Conservation (phyloP, 108 stramenopile species). For the Phaeodactylum tricornutum region DNA sequence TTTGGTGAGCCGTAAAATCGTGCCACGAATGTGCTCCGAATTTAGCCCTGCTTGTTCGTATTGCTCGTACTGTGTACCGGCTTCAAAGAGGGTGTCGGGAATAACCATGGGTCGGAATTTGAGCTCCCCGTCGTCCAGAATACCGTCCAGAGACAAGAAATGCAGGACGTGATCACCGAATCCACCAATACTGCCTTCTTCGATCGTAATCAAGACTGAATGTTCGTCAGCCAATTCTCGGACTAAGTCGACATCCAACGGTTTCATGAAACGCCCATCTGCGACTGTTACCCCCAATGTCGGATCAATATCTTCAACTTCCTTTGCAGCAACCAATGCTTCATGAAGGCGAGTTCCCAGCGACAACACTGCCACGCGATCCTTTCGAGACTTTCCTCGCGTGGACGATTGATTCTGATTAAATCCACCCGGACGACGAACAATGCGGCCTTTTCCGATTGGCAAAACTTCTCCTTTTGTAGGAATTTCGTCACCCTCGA, state of each 20-base stretch:
- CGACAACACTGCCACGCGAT: constrained; percentile 84
- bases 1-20: constrained; percentile 63
- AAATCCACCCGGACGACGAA: constrained; percentile 68
- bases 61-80: constrained; percentile 92
- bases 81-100: constrained; percentile 91
- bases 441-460: constrained; percentile 92
- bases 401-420: constrained; percentile 32
- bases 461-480: constrained; percentile 63
- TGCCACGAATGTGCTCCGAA: constrained; percentile 84
- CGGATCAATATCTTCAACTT: constrained; percentile 76
- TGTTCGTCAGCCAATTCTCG: constrained; percentile 80
- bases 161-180: constrained; percentile 95
- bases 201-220: constrained; percentile 86
- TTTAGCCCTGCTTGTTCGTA: constrained; percentile 94
- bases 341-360: constrained; percentile 89
- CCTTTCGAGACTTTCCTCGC: constrained; percentile 64
- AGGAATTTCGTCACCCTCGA: constrained; percentile 74
- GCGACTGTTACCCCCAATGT: constrained; percentile 88
- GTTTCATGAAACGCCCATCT: constrained; percentile 97
- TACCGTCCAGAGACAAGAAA: constrained; percentile 87
- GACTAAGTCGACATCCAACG: constrained; percentile 86
- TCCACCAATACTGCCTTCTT: constrained; percentile 92
- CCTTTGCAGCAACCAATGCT: constrained; percentile 80
- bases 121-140: constrained; percentile 84
- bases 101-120: constrained; percentile 95